These are phyloP conservation scores for Acacia pycnantha DNA, from an alignment of 331 rosid genomes.

Conservation along the genomic window DNA sequence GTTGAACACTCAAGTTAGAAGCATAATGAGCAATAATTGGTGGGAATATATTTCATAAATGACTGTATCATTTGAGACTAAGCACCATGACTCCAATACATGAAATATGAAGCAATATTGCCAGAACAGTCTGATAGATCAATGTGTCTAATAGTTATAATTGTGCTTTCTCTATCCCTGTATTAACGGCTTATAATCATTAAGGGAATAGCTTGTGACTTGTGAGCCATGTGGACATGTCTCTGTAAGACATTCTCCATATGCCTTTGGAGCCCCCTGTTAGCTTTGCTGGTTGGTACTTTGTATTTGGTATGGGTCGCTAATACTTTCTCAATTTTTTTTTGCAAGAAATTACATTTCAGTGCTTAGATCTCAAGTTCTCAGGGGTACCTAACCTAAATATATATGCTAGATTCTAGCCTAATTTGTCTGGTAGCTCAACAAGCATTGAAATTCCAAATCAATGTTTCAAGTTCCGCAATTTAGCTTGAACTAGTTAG, in stretches of 20 bases:
- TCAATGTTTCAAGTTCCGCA: neutral
- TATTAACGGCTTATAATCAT: constrained; percentile 24
- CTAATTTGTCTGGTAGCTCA: neutral
- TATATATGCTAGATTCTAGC: constrained; percentile 5
- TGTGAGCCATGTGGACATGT: constrained; percentile 37
- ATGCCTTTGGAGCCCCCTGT: constrained; percentile 24
- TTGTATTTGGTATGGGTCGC: neutral
- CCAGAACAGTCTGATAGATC: constrained; percentile 12
- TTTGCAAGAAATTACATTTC: neutral
- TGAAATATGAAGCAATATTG: constrained; percentile 18
- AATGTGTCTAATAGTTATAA: neutral
- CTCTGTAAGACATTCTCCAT: constrained; percentile 29
- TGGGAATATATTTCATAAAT: constrained; percentile 15
- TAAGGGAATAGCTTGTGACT: constrained; percentile 26
- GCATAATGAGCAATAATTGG: constrained; percentile 27
- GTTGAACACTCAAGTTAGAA: neutral
- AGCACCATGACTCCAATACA: neutral
- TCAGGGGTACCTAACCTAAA: neutral
- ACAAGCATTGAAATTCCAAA: neutral
- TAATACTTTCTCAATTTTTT: neutral
- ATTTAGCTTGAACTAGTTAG: neutral
- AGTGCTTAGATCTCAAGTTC: neutral
- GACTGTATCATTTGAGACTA: constrained; percentile 4
- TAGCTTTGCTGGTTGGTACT: constrained; percentile 1
- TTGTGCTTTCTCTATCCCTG: constrained; percentile 23